Evolutionary conservation across 768 basidiomycete species (phyloP).

Genomic region (Lactarius indigo): DNA sequence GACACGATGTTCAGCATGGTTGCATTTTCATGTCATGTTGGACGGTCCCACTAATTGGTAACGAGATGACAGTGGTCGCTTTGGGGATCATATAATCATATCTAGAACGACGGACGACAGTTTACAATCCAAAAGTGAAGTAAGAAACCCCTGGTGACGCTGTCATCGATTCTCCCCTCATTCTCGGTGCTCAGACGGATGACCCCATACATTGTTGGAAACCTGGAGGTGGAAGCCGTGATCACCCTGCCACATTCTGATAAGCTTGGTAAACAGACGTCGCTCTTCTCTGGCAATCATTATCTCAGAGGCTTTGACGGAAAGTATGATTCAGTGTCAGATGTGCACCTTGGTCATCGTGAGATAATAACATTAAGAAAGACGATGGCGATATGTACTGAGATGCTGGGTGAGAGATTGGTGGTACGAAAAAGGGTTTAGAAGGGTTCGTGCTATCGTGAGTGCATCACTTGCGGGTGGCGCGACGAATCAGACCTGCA

Average conservation of each 20-base stretch:
- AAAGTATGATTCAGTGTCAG: background rate
- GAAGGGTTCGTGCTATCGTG: slow-evolving; percentile 2
- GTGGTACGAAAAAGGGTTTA: background rate
- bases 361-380: slow-evolving; percentile 6
- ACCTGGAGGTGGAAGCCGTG: background rate
- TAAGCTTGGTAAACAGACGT: background rate
- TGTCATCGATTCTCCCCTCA: background rate
- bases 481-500: slow-evolving; percentile 82
- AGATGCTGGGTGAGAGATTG: slow-evolving; percentile 1
- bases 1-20: background rate
- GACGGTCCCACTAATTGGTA: background rate
- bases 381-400: slow-evolving; percentile 14
- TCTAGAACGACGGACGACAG: no score
- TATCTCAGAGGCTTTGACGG: background rate
- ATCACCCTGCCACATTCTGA: background rate
- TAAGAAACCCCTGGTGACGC: background rate
- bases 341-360: slow-evolving; percentile 2
- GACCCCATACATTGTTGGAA: background rate
- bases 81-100: background rate
- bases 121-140: background rate
- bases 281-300: background rate
- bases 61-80: background rate
- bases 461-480: slow-evolving; percentile 43
- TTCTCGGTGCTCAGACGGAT: background rate
- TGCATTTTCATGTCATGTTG: background rate